Base-by-base conservation (phyloP, 2,329 filamentous ascomycete species). In the Capronia coronata region DNA sequence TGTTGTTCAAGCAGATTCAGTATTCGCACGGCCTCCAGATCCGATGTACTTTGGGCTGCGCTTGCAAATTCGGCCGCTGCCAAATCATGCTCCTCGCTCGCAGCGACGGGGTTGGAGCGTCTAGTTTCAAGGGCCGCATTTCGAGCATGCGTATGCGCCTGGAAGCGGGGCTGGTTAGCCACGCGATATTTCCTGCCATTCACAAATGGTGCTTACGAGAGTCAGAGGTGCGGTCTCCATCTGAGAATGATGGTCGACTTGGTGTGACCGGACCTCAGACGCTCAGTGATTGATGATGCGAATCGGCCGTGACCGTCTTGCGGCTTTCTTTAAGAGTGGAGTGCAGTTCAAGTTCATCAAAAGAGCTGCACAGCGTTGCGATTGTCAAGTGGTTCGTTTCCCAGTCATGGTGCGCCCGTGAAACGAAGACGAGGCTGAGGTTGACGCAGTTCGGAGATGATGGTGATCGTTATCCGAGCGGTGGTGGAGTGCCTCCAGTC, bases 51-150 rank as follows among this genome's bases (percentile, higher is more conserved):
- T 54, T 80, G 78, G n/a, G 87, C 83, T 23, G 89, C 90, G 53
- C 84, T 83, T 53, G 87, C 83, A 66, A 95, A 97, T 65, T 95
- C 87, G 56, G 83, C 84, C 1, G 93, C 91, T 30, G 93, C 93
- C 49, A 86, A 75, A 46, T 90, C 83, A 69, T 97, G 91, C 67
- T 95, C 87, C 63, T 85, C 86, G 63, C 89, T 86, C 55, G 91
- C 91, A 41, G 87, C 82, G 5, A 84, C 84, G 48, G 87, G 87
- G 64, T 93, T 75, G 19, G 76, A 73, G 58, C 78, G 77, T 56
- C 76, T 75, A 27, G 78, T 81, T 48, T 90, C 87, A 19, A 83
- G 76, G 19, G 87, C 83, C 37, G 91, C 90, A 62, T 87, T 90
- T 62, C 83, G 82, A 43, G 88, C 90, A 70, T 96, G 89, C 60